A percentile compares a stretch with the other conserved stretches of the same genome.
Evolutionary conservation across 1,284 basidiomycete genomes (phyloP).

Genomic region (Malassezia cuniculi): DNA sequence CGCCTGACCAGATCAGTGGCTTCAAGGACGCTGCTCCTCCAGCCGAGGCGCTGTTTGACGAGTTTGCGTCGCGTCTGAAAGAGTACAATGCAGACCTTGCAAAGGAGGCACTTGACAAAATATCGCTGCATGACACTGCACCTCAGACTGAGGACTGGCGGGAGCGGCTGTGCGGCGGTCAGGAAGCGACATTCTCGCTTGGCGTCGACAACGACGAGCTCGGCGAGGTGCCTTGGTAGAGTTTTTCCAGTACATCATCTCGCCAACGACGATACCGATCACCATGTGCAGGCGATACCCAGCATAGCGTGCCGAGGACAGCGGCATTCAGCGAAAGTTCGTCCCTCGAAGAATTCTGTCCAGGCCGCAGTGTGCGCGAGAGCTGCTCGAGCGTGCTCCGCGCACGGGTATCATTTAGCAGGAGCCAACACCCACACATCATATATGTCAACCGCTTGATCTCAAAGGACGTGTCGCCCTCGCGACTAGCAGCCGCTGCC

Average conservation of each 20-base stretch:
- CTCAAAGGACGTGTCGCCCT: too few species aligned
- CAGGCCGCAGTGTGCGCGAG: conserved; percentile 2
- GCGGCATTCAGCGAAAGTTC: background rate
- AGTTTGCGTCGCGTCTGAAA: background rate
- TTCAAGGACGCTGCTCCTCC: conserved; percentile 32
- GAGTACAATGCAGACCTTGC: background rate
- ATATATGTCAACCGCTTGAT: background rate
- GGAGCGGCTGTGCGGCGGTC: conserved; percentile 1
- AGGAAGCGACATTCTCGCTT: conserved; percentile 1
- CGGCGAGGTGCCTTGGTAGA: conserved; percentile 8
- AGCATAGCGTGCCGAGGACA: conserved; percentile 10
- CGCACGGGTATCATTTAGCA: conserved; percentile 1
- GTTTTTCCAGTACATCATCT: background rate
- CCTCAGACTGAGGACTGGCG: conserved; percentile 1
- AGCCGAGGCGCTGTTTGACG: background rate
- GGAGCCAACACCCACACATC: conserved; percentile 5
- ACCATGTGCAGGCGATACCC: background rate
- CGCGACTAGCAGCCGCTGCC: background rate
- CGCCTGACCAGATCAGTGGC: conserved; percentile 47
- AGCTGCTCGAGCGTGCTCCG: conserved; percentile 4
- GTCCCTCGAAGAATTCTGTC: background rate
- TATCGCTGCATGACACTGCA: background rate
- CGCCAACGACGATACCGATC: conserved; percentile 8
- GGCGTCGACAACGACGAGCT: conserved; percentile 3
- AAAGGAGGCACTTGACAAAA: background rate